Evolutionary conservation across 306 rosid genomes (phyloP).

Genomic region (Vigna mungo): DNA sequence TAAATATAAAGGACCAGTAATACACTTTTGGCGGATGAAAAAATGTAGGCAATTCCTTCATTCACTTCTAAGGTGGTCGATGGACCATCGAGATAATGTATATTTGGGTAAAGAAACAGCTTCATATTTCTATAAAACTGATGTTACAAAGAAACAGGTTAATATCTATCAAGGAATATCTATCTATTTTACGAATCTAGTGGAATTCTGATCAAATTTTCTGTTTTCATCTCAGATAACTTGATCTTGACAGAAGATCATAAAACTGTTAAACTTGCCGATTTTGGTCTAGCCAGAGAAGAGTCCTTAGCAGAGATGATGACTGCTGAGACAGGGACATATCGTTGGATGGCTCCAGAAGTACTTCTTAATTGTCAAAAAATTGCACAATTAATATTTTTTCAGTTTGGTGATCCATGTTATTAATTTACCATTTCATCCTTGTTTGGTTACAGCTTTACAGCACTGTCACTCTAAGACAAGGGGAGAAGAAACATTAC

Average conservation of each 20-base stretch:
- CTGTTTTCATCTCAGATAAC: constrained; percentile 63
- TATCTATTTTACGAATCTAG: neutral
- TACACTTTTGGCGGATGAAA: too few species aligned
- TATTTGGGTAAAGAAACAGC: neutral
- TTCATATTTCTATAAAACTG: neutral
- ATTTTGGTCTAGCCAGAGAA: constrained; percentile 93
- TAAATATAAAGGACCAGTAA: too few species aligned
- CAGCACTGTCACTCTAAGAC: constrained; percentile 87
- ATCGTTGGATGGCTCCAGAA: constrained; percentile 98
- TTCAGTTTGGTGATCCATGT: neutral
- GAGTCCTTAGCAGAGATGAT: constrained; percentile 92
- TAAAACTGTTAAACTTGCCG: constrained; percentile 81
- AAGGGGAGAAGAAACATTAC: constrained; percentile 94
- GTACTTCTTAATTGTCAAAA: constrained; percentile 49
- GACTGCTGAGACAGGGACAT: constrained; percentile 98
- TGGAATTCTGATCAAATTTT: constrained; percentile 39
- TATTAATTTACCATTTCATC: constrained; percentile 33
- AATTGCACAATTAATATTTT: constrained; percentile 6
- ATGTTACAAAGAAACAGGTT: neutral
- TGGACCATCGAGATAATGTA: neutral
- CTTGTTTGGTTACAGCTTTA: constrained; percentile 68
- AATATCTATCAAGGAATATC: neutral
- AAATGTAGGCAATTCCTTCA: neutral
- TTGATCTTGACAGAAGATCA: constrained; percentile 81
- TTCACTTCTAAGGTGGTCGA: neutral